These are phyloP conservation scores for Trichoderma cornu-damae DNA, from an alignment of 2,329 filamentous ascomycete genomes.

Conservation along the genomic window DNA sequence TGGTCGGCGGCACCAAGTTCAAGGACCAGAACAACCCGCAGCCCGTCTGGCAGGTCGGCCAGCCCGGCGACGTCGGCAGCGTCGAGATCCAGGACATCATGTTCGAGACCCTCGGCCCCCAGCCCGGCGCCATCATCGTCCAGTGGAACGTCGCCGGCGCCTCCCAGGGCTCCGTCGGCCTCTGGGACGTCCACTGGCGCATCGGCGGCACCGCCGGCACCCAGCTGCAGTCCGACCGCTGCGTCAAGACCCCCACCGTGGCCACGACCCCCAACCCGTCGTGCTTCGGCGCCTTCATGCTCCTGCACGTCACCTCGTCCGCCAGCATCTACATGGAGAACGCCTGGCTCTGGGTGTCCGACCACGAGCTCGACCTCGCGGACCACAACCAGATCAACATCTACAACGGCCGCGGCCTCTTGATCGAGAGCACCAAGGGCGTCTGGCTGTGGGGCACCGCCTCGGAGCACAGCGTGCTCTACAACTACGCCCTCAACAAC, in stretches of 20 bases:
- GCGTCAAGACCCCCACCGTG: conserved; percentile 66
- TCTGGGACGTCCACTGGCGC: conserved; percentile 97
- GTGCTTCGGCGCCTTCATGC: conserved; percentile 70
- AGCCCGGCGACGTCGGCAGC: conserved; percentile 67
- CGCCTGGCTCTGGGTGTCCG: conserved; percentile 83
- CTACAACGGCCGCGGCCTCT: conserved; percentile 80
- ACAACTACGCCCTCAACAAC: conserved; percentile 80
- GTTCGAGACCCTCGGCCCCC: conserved; percentile 75
- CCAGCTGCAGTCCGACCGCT: conserved; percentile 71
- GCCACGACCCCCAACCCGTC: conserved; percentile 56
- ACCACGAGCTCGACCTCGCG: conserved; percentile 76
- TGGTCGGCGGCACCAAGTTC: conserved; percentile 75
- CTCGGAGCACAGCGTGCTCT: conserved; percentile 61
- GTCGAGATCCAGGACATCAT: conserved; percentile 88
- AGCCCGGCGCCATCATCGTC: conserved; percentile 83
- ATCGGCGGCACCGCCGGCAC: conserved; percentile 84
- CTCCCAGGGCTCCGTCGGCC: conserved; percentile 63
- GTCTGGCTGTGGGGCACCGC: conserved; percentile 78
- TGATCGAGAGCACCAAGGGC: conserved; percentile 67
- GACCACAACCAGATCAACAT: conserved; percentile 77
- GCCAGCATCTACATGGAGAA: conserved; percentile 79
- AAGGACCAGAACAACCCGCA: conserved; percentile 68
- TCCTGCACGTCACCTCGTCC: conserved; percentile 59
- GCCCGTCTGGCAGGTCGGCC: conserved; percentile 80
- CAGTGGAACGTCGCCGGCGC: conserved; percentile 79